These are phyloP conservation scores for Mortierella polycephala DNA, from an alignment of 371 early-diverging fungal species.

Conservation along the genomic window DNA sequence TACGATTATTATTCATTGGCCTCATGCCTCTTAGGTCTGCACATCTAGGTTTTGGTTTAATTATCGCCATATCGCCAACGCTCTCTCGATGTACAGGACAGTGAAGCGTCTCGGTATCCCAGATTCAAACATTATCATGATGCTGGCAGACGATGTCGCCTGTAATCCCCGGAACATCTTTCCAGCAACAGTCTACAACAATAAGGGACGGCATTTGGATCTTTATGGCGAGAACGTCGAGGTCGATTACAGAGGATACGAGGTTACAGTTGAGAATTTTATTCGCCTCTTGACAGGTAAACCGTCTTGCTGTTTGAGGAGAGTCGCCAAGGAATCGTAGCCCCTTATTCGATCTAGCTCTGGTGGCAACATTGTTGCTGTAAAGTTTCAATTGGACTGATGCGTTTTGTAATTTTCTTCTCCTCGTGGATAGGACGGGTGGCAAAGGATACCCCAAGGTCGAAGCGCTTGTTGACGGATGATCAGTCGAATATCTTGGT, in stretches of 20 bases:
- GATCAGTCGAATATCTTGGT: constrained; percentile 94
- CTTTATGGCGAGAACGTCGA: constrained; percentile 95
- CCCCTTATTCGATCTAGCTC: background rate
- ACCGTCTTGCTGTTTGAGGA: background rate
- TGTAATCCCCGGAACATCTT: constrained; percentile 95
- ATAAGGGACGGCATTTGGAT: constrained; percentile 82
- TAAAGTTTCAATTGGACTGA: background rate
- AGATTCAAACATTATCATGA: constrained; percentile 96
- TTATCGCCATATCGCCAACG: constrained; percentile 95
- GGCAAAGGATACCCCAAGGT: constrained; percentile 81
- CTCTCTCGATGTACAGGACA: constrained; percentile 94
- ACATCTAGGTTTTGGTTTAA: constrained; percentile 98
- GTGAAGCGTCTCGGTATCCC: constrained; percentile 98
- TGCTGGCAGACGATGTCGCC: constrained; percentile 97
- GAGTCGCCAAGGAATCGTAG: no score
- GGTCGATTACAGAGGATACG: constrained; percentile 98
- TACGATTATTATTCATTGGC: no score
- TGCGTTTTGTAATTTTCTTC: background rate
- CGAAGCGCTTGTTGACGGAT: constrained; percentile 93
- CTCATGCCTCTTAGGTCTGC: constrained; percentile 72
- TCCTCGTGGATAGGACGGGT: constrained; percentile 67
- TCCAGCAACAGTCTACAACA: constrained; percentile 94
- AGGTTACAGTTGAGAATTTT: constrained; percentile 98
- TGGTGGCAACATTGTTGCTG: no score
- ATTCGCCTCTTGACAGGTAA: constrained; percentile 91